Evolutionary conservation across 2,329 filamentous ascomycete species (phyloP), one percentile per base, ranked within the genome.

Genomic region (Microthyrium microscopicum): DNA sequence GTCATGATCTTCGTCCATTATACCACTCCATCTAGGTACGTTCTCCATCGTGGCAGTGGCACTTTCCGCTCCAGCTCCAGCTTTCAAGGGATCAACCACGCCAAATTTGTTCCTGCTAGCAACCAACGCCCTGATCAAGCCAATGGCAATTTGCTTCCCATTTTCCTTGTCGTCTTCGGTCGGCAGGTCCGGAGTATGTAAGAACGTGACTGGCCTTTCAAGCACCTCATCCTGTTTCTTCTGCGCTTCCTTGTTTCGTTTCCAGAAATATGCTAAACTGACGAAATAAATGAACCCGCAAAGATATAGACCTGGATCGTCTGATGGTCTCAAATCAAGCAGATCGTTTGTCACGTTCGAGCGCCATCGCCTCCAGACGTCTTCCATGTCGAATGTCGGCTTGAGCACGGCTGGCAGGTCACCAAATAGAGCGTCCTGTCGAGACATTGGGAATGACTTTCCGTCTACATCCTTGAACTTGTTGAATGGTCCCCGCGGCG

Each of bases 281-380:
- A 51, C 49, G 40, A 53, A 58, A 40, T 61, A 61, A n/a, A 54
- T 53, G 38, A 58, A 61, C 22, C 58, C 57, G 43, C 59, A 62
- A 4, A 60, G 43, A 42, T 52, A 61, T 17, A 52, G 53, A 3
- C 57, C 55, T 3, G 58, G 51, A 39, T 60, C 55, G 27, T 56
- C 48, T 20, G 49, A 57, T n/a, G 47, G 37, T 31, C 50, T 42
- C 42, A 48, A 19, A 17, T 38, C 36, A 2, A 25, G 28, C 22
- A 42, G 42, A 18, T 20, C 8, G 8, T 19, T 18, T 1, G 28
- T 11, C 8, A 38, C 19, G 16, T 34, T 18, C 5, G 5, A 6
- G 13, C 31, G 16, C 51, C 52, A 56, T 6, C 46, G 39, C n/a
- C 35, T 33, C 1, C 52, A 43, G n/a, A 53, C 48, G 31, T 55